phyloP scores from a whole-genome alignment of 1,139 yeast species.

The Candida mesenterica region DNA sequence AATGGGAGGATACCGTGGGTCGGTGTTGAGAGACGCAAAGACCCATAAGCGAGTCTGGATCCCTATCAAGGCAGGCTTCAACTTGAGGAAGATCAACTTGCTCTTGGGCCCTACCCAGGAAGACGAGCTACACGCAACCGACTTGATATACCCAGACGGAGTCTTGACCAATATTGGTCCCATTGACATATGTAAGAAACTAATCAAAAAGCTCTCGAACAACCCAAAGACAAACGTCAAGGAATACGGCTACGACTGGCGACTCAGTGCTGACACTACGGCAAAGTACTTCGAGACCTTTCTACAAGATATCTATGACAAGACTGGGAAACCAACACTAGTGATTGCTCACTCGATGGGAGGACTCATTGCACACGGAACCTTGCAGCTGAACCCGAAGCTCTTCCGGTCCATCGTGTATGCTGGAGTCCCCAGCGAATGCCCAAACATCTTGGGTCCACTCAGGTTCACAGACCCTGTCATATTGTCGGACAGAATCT shows the following conservation, averaged over 20 bases:
- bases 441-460: conserved; percentile 86
- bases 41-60: conserved; percentile 78
- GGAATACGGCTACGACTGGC: conserved; percentile 91
- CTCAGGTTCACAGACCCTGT: conserved; percentile 79
- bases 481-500: conserved; percentile 65
- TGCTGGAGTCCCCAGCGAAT: conserved; percentile 81
- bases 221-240: conserved; percentile 65
- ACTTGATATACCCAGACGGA: conserved; percentile 67
- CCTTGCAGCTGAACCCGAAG: conserved; percentile 64
- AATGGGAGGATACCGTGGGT: conserved; percentile 88
- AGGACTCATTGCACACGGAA: conserved; percentile 79
- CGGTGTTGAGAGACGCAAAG: conserved; percentile 64
- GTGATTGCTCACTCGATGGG: conserved; percentile 95
- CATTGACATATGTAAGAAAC: conserved; percentile 67
- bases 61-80: conserved; percentile 82
- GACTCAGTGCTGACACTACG: conserved; percentile 60
- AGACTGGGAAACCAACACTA: conserved; percentile 54
- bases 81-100: conserved; percentile 65
- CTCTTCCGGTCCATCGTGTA: conserved; percentile 72
- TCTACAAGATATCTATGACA: conserved; percentile 39
- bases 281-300: conserved; percentile 50
- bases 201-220: conserved; percentile 52
- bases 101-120: conserved; percentile 68
- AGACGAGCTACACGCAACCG: conserved; percentile 54
- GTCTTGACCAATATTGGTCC: conserved; percentile 85